Base-by-base conservation (phyloP, 1,284 basidiomycete genomes). In the Bondarzewia mesenterica region DNA sequence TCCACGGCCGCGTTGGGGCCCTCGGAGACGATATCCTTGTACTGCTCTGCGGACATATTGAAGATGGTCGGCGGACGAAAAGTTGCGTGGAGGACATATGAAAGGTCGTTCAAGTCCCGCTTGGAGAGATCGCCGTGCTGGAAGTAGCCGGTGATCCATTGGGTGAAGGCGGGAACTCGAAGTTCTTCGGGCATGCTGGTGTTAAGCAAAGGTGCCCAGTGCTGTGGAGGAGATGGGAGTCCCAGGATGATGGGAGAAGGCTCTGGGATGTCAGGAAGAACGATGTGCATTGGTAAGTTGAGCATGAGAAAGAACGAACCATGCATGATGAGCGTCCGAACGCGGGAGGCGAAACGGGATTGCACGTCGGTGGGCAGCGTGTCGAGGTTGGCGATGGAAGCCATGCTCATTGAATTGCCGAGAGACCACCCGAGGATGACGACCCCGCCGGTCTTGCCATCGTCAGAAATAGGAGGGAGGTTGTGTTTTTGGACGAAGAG, bases 361-460 rank as follows among this genome's bases (percentile, higher is more conserved):
- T 52, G 52, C 5, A 57, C 50, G 7, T 50, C 53, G 3, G 32
- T n/a, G 3, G 61, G 56, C 1, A 66, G 57, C 1, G 43, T 50
- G 21, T 58, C 54, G 5, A 60, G 47, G 46, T 57, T 54, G 1
- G 64, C 58, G 22, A 68, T 51, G 4, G 63, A 54, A 5, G 65
- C 50, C 21, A 61, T 29, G 7, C 60, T 57, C 7, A 58, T 47
- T 2, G 53, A 26, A 32, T 51, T 54, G 0, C 69, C 71, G 2
- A 66, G 38, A 2, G 69, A 71, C 68, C 69, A 72, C 3, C 68
- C 69, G 1, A 68, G 46, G 4, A 72, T 37, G 0, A 58, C 56
- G 15, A 68, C 50, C 1, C 70, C 69, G 1, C 70, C 69, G 1
- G 46, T 38, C 27, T 58, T 54, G 0, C 59, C 53, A 23, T 63